Evolutionary conservation across 2,329 filamentous ascomycete species (phyloP).

Genomic region (Neonectria hederae): DNA sequence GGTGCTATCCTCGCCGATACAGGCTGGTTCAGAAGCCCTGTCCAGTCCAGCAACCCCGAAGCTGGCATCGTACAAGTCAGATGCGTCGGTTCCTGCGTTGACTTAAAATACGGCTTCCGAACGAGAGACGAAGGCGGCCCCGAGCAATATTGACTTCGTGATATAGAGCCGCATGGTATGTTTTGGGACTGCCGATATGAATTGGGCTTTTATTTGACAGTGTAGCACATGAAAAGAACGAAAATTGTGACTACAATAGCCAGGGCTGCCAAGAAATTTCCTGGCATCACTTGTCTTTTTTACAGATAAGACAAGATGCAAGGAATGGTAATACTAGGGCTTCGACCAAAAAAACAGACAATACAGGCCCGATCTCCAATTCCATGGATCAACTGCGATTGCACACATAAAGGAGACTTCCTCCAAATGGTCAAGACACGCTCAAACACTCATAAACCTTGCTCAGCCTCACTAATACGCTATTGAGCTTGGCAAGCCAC

Average conservation of each 20-base stretch:
- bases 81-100: neutral
- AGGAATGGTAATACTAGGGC: neutral
- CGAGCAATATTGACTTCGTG: neutral
- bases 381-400: neutral
- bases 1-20: neutral
- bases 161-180: neutral
- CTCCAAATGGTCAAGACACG: neutral
- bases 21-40: neutral
- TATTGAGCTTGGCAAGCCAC: neutral
- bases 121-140: neutral
- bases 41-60: neutral
- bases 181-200: neutral
- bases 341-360: too few species aligned
- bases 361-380: neutral
- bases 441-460: neutral
- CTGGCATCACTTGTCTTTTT: too few species aligned
- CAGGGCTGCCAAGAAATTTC: too few species aligned
- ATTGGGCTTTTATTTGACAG: too few species aligned
- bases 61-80: neutral
- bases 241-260: too few species aligned
- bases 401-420: neutral
- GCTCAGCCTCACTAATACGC: neutral
- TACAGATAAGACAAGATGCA: too few species aligned
- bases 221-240: too few species aligned
- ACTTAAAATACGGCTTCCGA: neutral